A percentile compares a stretch with the other conserved stretches of the same genome.
These are phyloP conservation scores for Podospora pseudocomata DNA, from an alignment of 495 filamentous ascomycete species.

Conservation along the genomic window DNA sequence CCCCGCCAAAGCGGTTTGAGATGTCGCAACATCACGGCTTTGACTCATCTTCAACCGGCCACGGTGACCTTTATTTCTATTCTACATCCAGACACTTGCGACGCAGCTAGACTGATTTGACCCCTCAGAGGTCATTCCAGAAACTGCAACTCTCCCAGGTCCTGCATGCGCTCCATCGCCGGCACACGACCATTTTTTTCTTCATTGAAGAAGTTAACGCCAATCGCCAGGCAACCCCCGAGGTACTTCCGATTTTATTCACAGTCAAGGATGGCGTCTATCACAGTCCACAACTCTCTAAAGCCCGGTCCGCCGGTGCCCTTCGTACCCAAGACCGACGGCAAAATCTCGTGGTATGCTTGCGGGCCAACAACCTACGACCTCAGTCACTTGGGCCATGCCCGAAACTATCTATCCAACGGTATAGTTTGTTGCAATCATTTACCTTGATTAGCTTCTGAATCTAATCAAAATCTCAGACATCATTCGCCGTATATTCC, in stretches of 20 bases:
- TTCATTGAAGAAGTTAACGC: slow-evolving; percentile 18
- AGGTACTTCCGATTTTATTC: slow-evolving; percentile 19
- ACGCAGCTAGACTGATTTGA: not conserved
- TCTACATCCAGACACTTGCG: not conserved
- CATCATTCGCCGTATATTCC: slow-evolving; percentile 82
- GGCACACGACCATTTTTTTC: slow-evolving; percentile 20
- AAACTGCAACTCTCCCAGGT: slow-evolving; percentile 8
- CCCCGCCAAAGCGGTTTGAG: slow-evolving; percentile 8
- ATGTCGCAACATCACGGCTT: slow-evolving; percentile 9
- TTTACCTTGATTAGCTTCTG: not conserved
- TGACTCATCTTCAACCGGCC: slow-evolving; percentile 28
- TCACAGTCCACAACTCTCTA: slow-evolving; percentile 74
- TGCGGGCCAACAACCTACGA: slow-evolving; percentile 95
- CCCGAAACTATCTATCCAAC: not conserved
- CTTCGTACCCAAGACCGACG: slow-evolving; percentile 72
- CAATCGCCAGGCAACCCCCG: slow-evolving; percentile 18
- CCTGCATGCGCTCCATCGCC: slow-evolving; percentile 26
- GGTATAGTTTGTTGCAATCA: not conserved
- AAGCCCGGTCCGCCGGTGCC: slow-evolving; percentile 64
- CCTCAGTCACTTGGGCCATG: slow-evolving; percentile 81
- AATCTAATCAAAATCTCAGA: slow-evolving; percentile 62
- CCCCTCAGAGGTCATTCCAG: not conserved
- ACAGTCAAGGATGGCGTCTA: slow-evolving; percentile 40
- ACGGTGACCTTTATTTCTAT: slow-evolving; percentile 26
- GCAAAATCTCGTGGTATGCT: slow-evolving; percentile 80